These are phyloP conservation scores for Amniculicola lignicola DNA, from an alignment of 495 filamentous ascomycete genomes.

Conservation along the genomic window DNA sequence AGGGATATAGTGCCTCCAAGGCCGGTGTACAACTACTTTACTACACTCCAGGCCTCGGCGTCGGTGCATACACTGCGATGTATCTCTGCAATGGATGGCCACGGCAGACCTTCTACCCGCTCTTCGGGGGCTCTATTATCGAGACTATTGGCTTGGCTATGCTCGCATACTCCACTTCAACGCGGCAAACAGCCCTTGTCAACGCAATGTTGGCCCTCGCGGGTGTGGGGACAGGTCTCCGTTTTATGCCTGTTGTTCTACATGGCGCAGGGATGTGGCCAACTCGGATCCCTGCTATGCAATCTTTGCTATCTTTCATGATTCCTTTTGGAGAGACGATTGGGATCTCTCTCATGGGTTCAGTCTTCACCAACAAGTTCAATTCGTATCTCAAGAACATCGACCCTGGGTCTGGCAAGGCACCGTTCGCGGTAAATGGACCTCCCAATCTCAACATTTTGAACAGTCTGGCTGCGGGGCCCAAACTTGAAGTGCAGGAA, in stretches of 20 bases:
- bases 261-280: slow-evolving; percentile 57
- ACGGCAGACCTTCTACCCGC: slow-evolving; percentile 51
- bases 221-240: slow-evolving; percentile 54
- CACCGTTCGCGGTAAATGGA: slow-evolving; percentile 16
- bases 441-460: slow-evolving; percentile 29
- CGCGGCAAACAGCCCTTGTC: slow-evolving; percentile 43
- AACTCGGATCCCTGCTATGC: slow-evolving; percentile 48
- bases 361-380: slow-evolving; percentile 58
- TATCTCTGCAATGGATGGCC: slow-evolving; percentile 56
- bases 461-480: slow-evolving; percentile 1
- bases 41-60: slow-evolving; percentile 48
- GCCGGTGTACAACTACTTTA: slow-evolving; percentile 54
- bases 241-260: slow-evolving; percentile 49
- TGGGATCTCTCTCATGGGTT: slow-evolving; percentile 57
- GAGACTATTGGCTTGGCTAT: slow-evolving; percentile 49
- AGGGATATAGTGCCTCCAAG: slow-evolving; percentile 45
- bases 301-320: slow-evolving; percentile 52
- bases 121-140: slow-evolving; percentile 50
- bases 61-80: slow-evolving; percentile 53
- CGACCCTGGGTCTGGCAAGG: slow-evolving; percentile 16
- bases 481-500: slow-evolving; percentile 35
- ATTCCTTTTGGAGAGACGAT: slow-evolving; percentile 58
- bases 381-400: slow-evolving; percentile 21
- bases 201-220: slow-evolving; percentile 61
- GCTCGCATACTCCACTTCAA: slow-evolving; percentile 49